phyloP scores from a whole-genome alignment of 2,329 filamentous ascomycete genomes.

The Fusarium anguioides region DNA sequence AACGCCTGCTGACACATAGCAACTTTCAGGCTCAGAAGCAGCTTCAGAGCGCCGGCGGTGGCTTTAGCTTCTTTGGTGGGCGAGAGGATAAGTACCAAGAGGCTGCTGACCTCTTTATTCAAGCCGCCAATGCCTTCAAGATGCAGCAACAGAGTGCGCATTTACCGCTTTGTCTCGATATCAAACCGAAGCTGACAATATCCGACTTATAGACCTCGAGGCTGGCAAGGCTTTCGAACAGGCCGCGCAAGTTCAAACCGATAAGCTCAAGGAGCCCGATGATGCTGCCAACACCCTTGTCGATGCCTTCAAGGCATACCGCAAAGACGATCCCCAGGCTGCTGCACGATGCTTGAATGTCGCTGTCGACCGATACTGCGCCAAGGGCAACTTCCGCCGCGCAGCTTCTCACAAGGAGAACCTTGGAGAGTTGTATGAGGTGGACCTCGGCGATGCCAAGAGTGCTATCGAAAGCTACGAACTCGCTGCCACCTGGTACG shows the following conservation, averaged over 20 bases:
- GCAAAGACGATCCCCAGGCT: constrained; percentile 84
- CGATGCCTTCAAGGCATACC: constrained; percentile 96
- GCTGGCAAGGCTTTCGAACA: constrained; percentile 88
- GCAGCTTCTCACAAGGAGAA: constrained; percentile 93
- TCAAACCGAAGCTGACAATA: constrained; percentile 19
- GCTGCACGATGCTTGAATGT: constrained; percentile 82
- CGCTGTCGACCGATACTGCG: constrained; percentile 86
- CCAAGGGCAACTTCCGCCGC: constrained; percentile 89
- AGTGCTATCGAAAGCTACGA: constrained; percentile 86
- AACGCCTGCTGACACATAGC: constrained; percentile 17
- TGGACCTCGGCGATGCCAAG: constrained; percentile 81
- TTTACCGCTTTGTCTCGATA: constrained; percentile 1
- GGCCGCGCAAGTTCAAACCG: constrained; percentile 82
- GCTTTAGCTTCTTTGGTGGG: constrained; percentile 91
- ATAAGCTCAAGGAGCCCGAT: constrained; percentile 88
- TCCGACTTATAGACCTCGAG: constrained; percentile 73
- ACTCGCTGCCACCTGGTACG: constrained; percentile 88
- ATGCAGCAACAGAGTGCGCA: constrained; percentile 82
- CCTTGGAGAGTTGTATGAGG: constrained; percentile 86
- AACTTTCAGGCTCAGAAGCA: constrained; percentile 83
- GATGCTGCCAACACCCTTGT: constrained; percentile 89
- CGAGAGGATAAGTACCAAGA: constrained; percentile 89
- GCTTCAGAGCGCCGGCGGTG: constrained; percentile 76
- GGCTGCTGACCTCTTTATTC: constrained; percentile 86
- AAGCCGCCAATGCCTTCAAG: constrained; percentile 92